Evolutionary conservation across 2,329 filamentous ascomycete species (phyloP).

Genomic region (Cryphonectria japonica): DNA sequence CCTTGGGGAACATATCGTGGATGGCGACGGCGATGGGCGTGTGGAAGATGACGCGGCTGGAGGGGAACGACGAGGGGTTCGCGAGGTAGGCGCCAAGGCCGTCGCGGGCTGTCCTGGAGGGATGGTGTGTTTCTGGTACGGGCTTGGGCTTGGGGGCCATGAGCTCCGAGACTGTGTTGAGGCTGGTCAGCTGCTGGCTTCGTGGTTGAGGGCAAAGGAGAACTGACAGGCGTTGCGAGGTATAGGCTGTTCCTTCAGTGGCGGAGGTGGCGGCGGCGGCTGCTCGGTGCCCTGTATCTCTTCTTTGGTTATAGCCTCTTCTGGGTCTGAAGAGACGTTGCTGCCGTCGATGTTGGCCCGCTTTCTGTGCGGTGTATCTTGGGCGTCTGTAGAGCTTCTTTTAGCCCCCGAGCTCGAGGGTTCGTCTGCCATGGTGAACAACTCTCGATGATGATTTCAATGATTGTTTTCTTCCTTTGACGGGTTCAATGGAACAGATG

Average conservation of each 20-base stretch:
- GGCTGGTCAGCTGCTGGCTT: conserved; percentile 26
- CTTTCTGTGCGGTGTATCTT: conserved; percentile 17
- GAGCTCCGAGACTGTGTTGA: conserved; percentile 52
- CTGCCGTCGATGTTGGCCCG: conserved; percentile 10
- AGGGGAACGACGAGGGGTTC: conserved; percentile 63
- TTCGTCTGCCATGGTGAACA: conserved; percentile 9
- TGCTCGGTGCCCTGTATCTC: conserved; percentile 44
- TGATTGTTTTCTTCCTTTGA: neutral
- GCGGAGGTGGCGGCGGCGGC: conserved; percentile 34
- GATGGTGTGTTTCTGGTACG: conserved; percentile 26
- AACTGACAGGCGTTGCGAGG: conserved; percentile 48
- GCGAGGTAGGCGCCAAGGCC: conserved; percentile 70
- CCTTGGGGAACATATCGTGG: conserved; percentile 84
- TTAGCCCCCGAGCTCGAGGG: conserved; percentile 8
- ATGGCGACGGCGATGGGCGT: conserved; percentile 75
- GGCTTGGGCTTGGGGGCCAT: conserved; percentile 55
- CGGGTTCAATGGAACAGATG: neutral
- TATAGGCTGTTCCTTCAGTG: conserved; percentile 31
- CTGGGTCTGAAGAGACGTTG: conserved; percentile 30
- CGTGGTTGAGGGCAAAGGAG: neutral
- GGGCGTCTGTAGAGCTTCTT: conserved; percentile 9
- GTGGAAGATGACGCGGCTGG: conserved; percentile 65
- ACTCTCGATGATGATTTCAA: neutral
- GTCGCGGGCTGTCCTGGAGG: conserved; percentile 49
- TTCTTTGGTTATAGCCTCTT: conserved; percentile 46